Base-by-base conservation (phyloP, 176 grass and related monocot genomes). In the Oryza meridionalis region DNA sequence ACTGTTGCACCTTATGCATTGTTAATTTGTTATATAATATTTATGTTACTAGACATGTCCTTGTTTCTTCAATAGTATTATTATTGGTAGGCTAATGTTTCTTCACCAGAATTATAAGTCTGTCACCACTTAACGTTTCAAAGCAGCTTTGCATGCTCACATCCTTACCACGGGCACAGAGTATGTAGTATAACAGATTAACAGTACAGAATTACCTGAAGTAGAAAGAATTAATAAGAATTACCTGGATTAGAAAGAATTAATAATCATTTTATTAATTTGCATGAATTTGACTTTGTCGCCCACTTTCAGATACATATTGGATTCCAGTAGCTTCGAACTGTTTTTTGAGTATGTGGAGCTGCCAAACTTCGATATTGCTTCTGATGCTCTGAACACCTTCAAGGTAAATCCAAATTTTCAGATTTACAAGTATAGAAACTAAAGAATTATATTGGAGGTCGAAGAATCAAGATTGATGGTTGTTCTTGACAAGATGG, bases 301-400 rank as follows among this genome's bases (percentile, higher is more conserved):
- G 75, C 69, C 47, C 73, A 87, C 51, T 94, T 94, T 90, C 92
- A 94, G 90, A 86, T 91, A 89, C 74, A 90, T 94, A 65, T 77
- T 94, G 65, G 90, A 92, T 79, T 94, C 92, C 69, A 70, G 75
- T 82, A 94, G 90, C 85, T 94, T 92, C 69, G 90, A 94, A 37
- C 81, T 94, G 45, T 94, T 94, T 85, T 92, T 94, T 73, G 82
- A 92, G 75, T 94, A 94, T 74, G 92, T 89, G 21, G 92, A 94
- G 73, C 80, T 94, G 44, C 92, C 87, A 9, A 94, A 89, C 69
- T 94, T 94, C 45, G 92, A 94, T 75, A 94, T 94, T 92, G 92
- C 92, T 83, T 94, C 90, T 43, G 92, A 94, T 90, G 90, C 90
- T 86, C 78, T 92, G 51, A 74, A 63, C 70, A 94, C 92, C n/a